Conservation (phyloP, 1,284 basidiomycete genomes). For the Sporisorium scitamineum region DNA sequence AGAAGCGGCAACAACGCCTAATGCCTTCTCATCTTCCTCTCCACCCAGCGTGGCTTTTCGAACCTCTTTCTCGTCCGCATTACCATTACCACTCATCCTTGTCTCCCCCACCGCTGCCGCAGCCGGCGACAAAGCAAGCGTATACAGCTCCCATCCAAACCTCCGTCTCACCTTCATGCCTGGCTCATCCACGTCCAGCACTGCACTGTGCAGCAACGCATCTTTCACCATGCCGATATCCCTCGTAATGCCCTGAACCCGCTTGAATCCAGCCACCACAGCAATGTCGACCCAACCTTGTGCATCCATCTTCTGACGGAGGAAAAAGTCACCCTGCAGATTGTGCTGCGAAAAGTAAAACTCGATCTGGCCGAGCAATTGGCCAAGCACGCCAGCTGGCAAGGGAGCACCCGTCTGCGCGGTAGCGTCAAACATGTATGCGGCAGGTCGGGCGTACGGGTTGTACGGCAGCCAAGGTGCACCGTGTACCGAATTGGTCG, state of each 20-base stretch:
- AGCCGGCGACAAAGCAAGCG: conserved; percentile 4
- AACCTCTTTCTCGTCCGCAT: background rate
- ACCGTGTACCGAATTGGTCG: background rate
- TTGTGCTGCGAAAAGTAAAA: conserved; percentile 67
- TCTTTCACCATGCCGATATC: conserved; percentile 40
- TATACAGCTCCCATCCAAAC: conserved; percentile 54
- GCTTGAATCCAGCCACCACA: conserved; percentile 56
- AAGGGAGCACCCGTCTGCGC: conserved; percentile 23
- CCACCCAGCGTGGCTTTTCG: background rate
- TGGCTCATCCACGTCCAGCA: conserved; percentile 54
- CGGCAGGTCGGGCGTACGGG: background rate
- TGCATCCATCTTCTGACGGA: conserved; percentile 61
- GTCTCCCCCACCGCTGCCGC: background rate
- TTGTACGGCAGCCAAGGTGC: conserved; percentile 15
- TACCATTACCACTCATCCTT: background rate
- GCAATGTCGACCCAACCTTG: conserved; percentile 61
- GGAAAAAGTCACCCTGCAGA: conserved; percentile 60
- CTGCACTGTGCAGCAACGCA: conserved; percentile 41
- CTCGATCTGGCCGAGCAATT: conserved; percentile 62
- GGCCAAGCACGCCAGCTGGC: conserved; percentile 29
- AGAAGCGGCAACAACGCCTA: conserved; percentile 37
- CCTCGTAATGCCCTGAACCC: conserved; percentile 43
- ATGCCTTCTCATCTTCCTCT: conserved; percentile 17
- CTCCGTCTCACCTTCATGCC: conserved; percentile 41
- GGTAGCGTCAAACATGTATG: conserved; percentile 17